Evolutionary conservation across 139 green algal genomes (phyloP).

Genomic region (Zygnema circumcarinatum): DNA sequence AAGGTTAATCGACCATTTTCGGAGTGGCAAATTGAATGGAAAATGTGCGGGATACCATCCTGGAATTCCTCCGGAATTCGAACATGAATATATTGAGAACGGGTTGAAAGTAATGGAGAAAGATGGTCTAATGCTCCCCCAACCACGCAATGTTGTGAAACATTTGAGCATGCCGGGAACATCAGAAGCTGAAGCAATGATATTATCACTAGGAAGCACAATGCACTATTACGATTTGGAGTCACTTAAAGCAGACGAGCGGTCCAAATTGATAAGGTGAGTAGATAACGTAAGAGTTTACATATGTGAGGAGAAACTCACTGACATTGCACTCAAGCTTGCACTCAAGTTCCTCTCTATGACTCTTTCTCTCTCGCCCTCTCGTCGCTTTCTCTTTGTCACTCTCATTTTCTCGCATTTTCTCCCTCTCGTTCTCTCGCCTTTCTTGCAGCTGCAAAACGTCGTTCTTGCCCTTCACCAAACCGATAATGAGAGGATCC

Average conservation of each 20-base stretch:
- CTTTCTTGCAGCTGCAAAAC: not conserved
- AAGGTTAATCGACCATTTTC: not conserved
- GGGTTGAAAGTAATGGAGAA: not conserved
- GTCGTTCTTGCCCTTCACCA: not conserved
- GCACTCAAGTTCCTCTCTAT: no score
- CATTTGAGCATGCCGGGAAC: not conserved
- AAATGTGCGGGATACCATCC: not conserved
- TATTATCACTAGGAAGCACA: not conserved
- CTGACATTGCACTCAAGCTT: no score
- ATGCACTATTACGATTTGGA: not conserved
- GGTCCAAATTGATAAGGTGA: not conserved
- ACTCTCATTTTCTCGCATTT: no score
- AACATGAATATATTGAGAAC: not conserved
- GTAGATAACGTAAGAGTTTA: no score
- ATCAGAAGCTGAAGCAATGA: not conserved
- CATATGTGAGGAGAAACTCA: no score
- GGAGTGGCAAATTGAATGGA: not conserved
- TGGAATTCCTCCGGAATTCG: not conserved
- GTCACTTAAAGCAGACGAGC: not conserved
- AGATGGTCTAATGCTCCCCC: not conserved
- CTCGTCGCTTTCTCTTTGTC: no score
- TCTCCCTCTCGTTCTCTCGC: not conserved
- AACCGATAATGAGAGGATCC: not conserved
- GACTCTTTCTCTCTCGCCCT: no score
- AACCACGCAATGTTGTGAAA: not conserved